Evolutionary conservation across 2,329 filamentous ascomycete genomes (phyloP), one percentile per base, ranked within the genome.

Genomic region (Ascochyta lentis): DNA sequence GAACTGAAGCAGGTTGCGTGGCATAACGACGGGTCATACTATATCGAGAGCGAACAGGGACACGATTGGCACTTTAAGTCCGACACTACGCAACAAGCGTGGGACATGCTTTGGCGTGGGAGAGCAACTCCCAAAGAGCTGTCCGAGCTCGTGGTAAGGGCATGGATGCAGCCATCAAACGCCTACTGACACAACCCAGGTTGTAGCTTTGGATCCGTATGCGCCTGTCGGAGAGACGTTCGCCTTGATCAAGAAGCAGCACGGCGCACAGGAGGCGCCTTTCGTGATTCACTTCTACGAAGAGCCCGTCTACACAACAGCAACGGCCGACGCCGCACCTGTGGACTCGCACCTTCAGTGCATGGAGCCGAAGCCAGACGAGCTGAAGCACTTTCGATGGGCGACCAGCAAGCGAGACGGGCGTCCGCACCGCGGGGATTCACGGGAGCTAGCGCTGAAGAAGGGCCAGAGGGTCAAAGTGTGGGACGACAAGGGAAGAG

Each of bases 381-480:
- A 55, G n/a, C 33, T 34, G 3, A 22, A 33, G 12, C 15, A 22
- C 29, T 63, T 57, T 26, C 54, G 41, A 7, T 67, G 65, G 65
- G 70, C 68, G 3, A 53, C 49, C 7, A 60, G 64, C 56, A 68
- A 59, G 41, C 59, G 54, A 33, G 47, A 52, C 12, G 67, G 71
- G 15, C 64, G 64, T 15, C 62, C 66, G 6, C 67, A 71, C 39
- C 10, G 27, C 2, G 42, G 29, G 1, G 71, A 74, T 24, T 48
- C 57, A 0, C 65, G 68, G 64, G 71, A 73, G 43, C 44, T 71
- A 4, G 22, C 55, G 0, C 39, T 74, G 3, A 57, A 62, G 19
- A 64, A 67, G 39, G 67, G 64, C 1, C 51, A 73, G 34, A 58
- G 27, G 10, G 24, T 75, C 46, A 66, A 68, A 29, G 55, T 73